Evolutionary conservation across 768 basidiomycete genomes (phyloP).

Genomic region (Mycena amicta): DNA sequence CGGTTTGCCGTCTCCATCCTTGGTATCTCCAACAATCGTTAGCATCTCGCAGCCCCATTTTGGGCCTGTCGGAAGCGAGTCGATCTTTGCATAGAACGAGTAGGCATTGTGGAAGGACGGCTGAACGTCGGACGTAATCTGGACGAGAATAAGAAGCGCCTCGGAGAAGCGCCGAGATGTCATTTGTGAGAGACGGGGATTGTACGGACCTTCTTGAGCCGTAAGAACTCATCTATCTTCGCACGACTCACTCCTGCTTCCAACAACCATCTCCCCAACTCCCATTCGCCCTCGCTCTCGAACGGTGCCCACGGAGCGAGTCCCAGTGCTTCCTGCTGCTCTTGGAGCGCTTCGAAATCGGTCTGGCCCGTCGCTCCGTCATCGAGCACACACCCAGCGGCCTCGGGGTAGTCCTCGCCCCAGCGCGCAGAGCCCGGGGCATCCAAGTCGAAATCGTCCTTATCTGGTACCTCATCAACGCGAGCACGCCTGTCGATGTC

Average conservation of each 20-base stretch:
- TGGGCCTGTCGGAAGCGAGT: conserved; percentile 22
- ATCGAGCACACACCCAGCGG: background rate
- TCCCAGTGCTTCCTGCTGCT: conserved; percentile 9
- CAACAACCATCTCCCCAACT: conserved; percentile 34
- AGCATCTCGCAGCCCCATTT: conserved; percentile 27
- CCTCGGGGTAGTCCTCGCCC: background rate
- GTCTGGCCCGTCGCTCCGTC: conserved; percentile 5
- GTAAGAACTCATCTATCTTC: conserved; percentile 32
- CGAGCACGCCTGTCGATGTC: no score
- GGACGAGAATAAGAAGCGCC: background rate
- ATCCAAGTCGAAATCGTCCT: background rate
- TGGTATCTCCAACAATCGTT: conserved; percentile 18
- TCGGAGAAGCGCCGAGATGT: background rate
- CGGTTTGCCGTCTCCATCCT: conserved; percentile 5
- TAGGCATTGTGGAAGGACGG: conserved; percentile 5
- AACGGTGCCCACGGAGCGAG: conserved; percentile 30
- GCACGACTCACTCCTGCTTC: conserved; percentile 26
- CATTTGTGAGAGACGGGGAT: background rate
- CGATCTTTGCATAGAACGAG: conserved; percentile 23
- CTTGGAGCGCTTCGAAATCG: conserved; percentile 8
- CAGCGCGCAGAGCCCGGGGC: background rate
- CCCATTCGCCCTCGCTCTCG: conserved; percentile 30
- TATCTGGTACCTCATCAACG: background rate
- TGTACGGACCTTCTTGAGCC: conserved; percentile 18
- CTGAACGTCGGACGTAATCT: background rate